Conservation (phyloP, 1,284 basidiomycete species). For the Tilletia caries region DNA sequence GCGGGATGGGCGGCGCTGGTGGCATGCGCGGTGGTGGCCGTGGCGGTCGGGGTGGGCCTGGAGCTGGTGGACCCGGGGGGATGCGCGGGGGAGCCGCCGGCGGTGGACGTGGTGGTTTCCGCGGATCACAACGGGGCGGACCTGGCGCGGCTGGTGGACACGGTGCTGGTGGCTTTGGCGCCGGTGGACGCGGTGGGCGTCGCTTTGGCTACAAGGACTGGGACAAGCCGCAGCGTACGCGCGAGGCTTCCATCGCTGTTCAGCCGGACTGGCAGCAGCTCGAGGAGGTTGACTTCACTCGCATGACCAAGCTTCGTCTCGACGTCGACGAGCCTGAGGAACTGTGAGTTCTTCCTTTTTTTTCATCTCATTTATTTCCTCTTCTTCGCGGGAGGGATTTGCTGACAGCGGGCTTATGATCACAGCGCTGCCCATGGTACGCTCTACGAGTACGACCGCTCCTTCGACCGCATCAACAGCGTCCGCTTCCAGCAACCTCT, state of each 20-base stretch:
- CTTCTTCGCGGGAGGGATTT: background rate
- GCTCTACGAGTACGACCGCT: conserved; percentile 87
- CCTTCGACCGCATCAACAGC: conserved; percentile 91
- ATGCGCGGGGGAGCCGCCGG: conserved; percentile 27
- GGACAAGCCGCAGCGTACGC: conserved; percentile 72
- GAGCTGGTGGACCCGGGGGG: conserved; percentile 20
- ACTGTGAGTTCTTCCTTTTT: conserved; percentile 20
- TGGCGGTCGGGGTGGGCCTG: conserved; percentile 35
- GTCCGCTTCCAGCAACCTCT: conserved; percentile 79
- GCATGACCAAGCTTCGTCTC: conserved; percentile 83
- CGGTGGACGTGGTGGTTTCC: conserved; percentile 1
- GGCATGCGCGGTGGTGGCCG: conserved; percentile 39
- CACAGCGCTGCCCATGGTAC: conserved; percentile 75
- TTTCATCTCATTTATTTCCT: background rate
- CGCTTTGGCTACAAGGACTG: conserved; percentile 10
- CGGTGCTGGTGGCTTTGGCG: conserved; percentile 57
- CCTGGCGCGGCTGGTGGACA: background rate
- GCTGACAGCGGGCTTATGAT: background rate
- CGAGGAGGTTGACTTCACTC: conserved; percentile 95
- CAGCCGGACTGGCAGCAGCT: conserved; percentile 87
- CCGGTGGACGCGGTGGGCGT: conserved; percentile 22
- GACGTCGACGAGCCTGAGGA: conserved; percentile 63
- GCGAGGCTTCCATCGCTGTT: conserved; percentile 92
- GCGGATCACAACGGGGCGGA: background rate
- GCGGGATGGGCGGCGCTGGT: conserved; percentile 37